Base-by-base conservation (phyloP, 1,284 basidiomycete genomes). In the Ceratobasidium sp. region DNA sequence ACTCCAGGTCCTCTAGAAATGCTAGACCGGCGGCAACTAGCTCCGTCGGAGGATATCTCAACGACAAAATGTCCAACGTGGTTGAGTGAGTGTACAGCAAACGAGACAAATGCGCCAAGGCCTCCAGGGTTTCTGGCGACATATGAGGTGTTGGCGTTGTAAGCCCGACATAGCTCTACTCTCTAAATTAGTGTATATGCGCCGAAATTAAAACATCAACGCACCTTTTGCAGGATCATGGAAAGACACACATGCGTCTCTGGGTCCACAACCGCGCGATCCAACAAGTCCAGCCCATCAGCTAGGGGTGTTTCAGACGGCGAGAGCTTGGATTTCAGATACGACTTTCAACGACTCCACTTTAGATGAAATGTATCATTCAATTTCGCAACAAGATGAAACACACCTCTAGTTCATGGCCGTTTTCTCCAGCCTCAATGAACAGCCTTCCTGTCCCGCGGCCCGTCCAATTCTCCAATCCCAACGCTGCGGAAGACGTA, bases 1-100 rank as follows among this genome's bases (percentile, higher is more conserved):
- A 91, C 77, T 92, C 91, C 77, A 90, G 92, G 52, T 88, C 85
- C 66, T 91, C 86, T 44, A 93, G 80, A 74, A 91, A 86, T n/a
- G 82, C 82, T 52, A 92, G 79, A 0, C 87, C 86, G 76, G 87
- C 84, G 23, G 86, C 87, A 38, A 92, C 81, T 21, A 94, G 79
- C 63, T 89, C 87, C 2, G 84, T 82, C n/a, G 92, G 81, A 73
- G 84, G 87, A 21, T 86, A 80, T 78, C 93, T 90, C n/a, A 94
- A 80, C 9, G 90, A 86, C 35, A 94, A 76, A 55, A 93, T 86
- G 77, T 93, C 91, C 18, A 93, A 80, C 0, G 86, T 84, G 30
- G 81, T 79, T 73, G 88, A 86, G 70, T 88, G 84, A 9, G 83
- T 81, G 75, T 86, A 88, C 8, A 94, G 83, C 32, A 89, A 78